phyloP scores from a whole-genome alignment of 805 yeast genomes.

The Monosporozyma yasuniensis region DNA sequence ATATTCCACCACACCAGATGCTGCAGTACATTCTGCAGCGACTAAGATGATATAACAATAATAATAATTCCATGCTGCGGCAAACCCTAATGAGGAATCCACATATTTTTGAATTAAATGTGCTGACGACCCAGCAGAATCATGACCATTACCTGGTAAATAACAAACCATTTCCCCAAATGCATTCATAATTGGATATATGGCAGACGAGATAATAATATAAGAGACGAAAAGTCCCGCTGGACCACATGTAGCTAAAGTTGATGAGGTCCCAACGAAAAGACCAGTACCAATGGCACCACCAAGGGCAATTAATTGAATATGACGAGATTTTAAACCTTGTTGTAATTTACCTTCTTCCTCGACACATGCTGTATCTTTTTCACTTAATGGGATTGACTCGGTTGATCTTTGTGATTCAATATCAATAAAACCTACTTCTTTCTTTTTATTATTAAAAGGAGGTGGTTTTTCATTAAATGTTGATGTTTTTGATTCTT shows the following conservation, averaged over 20 bases:
- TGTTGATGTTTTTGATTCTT: background rate
- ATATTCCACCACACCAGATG: slow-evolving; percentile 51
- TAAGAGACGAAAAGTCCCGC: slow-evolving; percentile 57
- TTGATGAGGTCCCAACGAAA: slow-evolving; percentile 62
- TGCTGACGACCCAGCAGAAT: slow-evolving; percentile 44
- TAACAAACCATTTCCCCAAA: slow-evolving; percentile 63
- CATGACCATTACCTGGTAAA: slow-evolving; percentile 43
- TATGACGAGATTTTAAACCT: slow-evolving; percentile 48
- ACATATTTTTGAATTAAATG: slow-evolving; percentile 51
- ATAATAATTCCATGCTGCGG: slow-evolving; percentile 51
- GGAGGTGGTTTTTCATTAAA: background rate
- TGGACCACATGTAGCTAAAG: slow-evolving; percentile 64
- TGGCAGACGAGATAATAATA: slow-evolving; percentile 50
- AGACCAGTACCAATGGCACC: slow-evolving; percentile 81
- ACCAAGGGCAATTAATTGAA: slow-evolving; percentile 76
- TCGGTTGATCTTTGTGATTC: background rate
- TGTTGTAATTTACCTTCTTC: slow-evolving; percentile 10
- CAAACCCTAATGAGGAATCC: slow-evolving; percentile 50
- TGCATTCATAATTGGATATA: slow-evolving; percentile 55
- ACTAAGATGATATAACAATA: slow-evolving; percentile 41
- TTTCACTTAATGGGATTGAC: background rate
- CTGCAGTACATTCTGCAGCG: slow-evolving; percentile 57
- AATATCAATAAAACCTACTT: background rate
- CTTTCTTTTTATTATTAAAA: background rate
- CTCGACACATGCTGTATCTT: background rate